Evolutionary conservation across 2,329 filamentous ascomycete genomes (phyloP).

Genomic region (Paracoccidioides brasiliensis): DNA sequence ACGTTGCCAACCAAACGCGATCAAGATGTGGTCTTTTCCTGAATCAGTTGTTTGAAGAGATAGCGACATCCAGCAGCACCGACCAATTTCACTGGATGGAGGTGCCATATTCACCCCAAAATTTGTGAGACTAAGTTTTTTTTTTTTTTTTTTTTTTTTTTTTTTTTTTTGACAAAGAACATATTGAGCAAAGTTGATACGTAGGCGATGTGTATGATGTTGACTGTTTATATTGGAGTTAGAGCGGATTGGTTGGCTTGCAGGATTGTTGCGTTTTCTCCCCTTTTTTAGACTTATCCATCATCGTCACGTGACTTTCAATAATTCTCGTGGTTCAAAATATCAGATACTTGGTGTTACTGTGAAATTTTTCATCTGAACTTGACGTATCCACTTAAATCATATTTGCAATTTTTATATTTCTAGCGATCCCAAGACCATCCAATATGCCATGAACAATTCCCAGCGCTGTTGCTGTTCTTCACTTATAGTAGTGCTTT

Average conservation of each 20-base stretch:
- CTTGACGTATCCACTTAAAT: not conserved
- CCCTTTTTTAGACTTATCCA: not conserved
- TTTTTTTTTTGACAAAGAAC: not conserved
- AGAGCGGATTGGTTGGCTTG: not conserved
- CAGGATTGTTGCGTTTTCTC: not conserved
- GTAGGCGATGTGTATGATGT: not conserved
- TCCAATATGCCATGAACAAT: not conserved
- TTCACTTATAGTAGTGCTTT: constrained; percentile 4
- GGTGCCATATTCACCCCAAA: constrained; percentile 9
- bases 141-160: no score
- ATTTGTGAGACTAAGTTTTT: not conserved
- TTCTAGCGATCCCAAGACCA: not conserved
- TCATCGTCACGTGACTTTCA: not conserved
- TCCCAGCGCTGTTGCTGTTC: not conserved
- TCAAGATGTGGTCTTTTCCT: constrained; percentile 21
- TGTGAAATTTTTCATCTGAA: no score
- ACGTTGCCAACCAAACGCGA: constrained; percentile 23
- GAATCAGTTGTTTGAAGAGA: constrained; percentile 20
- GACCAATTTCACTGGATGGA: constrained; percentile 12
- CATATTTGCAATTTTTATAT: not conserved
- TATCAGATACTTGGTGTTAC: not conserved
- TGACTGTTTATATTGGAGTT: not conserved
- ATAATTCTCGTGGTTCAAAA: not conserved
- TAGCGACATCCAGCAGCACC: constrained; percentile 18
- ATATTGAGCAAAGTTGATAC: not conserved